Conservation (phyloP, 495 filamentous ascomycete species). For the Daldinia caldariorum region DNA sequence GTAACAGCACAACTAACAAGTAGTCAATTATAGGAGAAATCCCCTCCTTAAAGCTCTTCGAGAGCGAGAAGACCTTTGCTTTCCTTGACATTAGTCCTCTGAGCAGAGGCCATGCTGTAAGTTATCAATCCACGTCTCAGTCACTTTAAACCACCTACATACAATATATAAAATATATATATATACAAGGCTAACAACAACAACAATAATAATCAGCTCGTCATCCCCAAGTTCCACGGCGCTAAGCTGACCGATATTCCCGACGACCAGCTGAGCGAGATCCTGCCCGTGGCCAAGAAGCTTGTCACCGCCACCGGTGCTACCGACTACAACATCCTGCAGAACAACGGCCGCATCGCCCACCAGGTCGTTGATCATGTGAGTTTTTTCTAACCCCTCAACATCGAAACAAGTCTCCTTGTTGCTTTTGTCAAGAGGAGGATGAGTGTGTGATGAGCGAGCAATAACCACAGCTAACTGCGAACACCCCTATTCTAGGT, state of each 20-base stretch:
- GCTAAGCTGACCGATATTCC: conserved; percentile 92
- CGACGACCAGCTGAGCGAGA: conserved; percentile 84
- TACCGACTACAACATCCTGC: conserved; percentile 88
- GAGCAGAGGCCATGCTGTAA: conserved; percentile 82
- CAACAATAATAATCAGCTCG: conserved; percentile 66
- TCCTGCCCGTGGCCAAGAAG: conserved; percentile 89
- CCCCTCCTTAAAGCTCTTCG: conserved; percentile 93
- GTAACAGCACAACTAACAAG: conserved; percentile 9
- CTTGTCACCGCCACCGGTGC: conserved; percentile 81
- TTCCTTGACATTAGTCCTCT: conserved; percentile 97
- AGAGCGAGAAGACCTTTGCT: conserved; percentile 90
- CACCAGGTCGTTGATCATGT: conserved; percentile 96
- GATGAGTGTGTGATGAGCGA: background rate
- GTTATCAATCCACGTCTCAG: conserved; percentile 28
- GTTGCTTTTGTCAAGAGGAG: background rate
- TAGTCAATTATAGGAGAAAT: conserved; percentile 76
- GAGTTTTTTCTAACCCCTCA: conserved; percentile 41
- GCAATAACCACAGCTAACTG: background rate
- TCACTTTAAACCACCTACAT: background rate
- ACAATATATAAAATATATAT: no score
- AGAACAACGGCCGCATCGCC: conserved; percentile 95
- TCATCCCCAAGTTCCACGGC: conserved; percentile 97
- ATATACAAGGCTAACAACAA: conserved; percentile 3
- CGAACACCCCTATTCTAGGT: conserved; percentile 61
- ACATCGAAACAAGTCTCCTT: no score